phyloP scores from a whole-genome alignment of 179 eudicot species.

The Spergularia azorica region DNA sequence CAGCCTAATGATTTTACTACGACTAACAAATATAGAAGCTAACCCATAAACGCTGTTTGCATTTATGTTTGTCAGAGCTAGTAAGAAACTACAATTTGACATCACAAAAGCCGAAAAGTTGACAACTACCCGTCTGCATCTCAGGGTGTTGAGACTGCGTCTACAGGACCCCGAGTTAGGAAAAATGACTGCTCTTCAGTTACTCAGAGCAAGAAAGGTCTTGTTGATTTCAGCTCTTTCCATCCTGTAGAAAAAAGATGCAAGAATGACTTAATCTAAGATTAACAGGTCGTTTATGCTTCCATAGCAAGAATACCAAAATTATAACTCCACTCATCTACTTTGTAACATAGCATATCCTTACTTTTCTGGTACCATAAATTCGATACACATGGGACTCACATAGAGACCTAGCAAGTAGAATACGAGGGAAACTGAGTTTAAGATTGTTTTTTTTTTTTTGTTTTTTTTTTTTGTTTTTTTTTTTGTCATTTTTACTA shows the following conservation, averaged over 20 bases:
- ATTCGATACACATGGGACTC: no score
- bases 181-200: slow-evolving; percentile 92
- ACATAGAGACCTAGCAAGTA: no score
- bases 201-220: slow-evolving; percentile 94
- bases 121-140: slow-evolving; percentile 97
- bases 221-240: slow-evolving; percentile 99
- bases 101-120: background rate
- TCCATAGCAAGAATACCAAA: background rate
- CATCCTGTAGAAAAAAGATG: slow-evolving; percentile 52
- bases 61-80: slow-evolving; percentile 3
- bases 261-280: background rate
- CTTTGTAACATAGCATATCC: no score
- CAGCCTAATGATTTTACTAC: background rate
- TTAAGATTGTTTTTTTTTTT: fast-evolving
- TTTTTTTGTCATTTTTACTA: background rate
- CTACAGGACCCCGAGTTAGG: slow-evolving; percentile 94
- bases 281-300: background rate
- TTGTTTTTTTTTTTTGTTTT: background rate
- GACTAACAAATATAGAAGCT: background rate
- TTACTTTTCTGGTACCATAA: no score
- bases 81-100: background rate
- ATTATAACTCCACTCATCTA: no score
- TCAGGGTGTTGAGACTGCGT: slow-evolving; percentile 87
- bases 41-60: slow-evolving; percentile 32
- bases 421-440: no score